Evolutionary conservation across 208 protist species (phyloP).

Genomic region (Trypanosoma lewisi): DNA sequence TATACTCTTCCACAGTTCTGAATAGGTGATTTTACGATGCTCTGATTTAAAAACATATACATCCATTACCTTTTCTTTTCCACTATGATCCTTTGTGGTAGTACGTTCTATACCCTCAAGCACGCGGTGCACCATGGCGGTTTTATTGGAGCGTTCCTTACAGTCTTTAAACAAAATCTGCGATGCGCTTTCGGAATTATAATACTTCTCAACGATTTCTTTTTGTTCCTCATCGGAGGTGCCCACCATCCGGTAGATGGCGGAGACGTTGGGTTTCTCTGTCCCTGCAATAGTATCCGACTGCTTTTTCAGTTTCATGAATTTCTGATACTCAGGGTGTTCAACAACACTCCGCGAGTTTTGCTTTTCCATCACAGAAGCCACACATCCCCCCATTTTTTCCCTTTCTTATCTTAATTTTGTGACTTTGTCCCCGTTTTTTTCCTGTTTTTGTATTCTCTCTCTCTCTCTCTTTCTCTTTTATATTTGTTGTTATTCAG

Average conservation of each 20-base stretch:
- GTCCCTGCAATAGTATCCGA: constrained; percentile 34
- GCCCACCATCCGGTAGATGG: constrained; percentile 68
- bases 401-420: constrained; percentile 9
- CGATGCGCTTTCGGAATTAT: constrained; percentile 37
- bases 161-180: constrained; percentile 39
- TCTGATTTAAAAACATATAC: constrained; percentile 63
- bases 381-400: constrained; percentile 64
- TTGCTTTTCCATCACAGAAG: constrained; percentile 37
- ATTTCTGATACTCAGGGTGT: constrained; percentile 41
- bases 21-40: constrained; percentile 56
- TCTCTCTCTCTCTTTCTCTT: too few relatives aligned
- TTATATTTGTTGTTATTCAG: too few relatives aligned
- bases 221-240: constrained; percentile 45
- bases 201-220: constrained; percentile 40
- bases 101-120: constrained; percentile 42
- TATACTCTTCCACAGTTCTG: constrained; percentile 46
- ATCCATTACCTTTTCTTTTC: constrained; percentile 48
- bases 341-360: constrained; percentile 47
- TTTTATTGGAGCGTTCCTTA: constrained; percentile 40
- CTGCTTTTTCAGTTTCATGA: constrained; percentile 40
- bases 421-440: not conserved
- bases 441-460: not conserved
- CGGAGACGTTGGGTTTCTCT: constrained; percentile 36
- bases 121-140: constrained; percentile 52
- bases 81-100: constrained; percentile 32